A percentile compares a stretch with the other conserved stretches of the same genome.
Evolutionary conservation across 2,329 filamentous ascomycete species (phyloP).

Genomic region (Zymoseptoria crescenta): DNA sequence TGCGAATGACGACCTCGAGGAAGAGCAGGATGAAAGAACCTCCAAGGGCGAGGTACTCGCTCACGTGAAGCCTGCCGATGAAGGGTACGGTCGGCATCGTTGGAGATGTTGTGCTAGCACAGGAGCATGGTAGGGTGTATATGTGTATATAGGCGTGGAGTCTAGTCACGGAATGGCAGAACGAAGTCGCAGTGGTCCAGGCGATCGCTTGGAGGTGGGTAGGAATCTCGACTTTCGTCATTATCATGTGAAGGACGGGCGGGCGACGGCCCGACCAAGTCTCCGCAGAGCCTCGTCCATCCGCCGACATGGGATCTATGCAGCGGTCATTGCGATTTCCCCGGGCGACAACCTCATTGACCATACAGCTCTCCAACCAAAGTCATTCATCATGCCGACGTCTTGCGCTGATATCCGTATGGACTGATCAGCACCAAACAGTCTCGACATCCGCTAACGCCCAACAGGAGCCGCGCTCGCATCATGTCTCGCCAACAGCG

Average conservation of each 20-base stretch:
- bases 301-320: neutral
- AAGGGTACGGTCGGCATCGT: constrained; percentile 54
- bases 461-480: constrained; percentile 76
- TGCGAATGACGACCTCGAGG: constrained; percentile 72
- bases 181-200: neutral
- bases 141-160: neutral
- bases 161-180: neutral
- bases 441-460: constrained; percentile 1
- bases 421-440: constrained; percentile 30
- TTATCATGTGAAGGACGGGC: neutral
- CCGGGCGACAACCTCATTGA: neutral
- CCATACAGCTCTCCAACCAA: neutral
- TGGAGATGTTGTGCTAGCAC: constrained; percentile 6
- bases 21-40: constrained; percentile 75
- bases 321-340: neutral
- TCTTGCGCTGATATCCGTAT: constrained; percentile 95
- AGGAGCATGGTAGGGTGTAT: neutral
- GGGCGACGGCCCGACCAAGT: too few relatives aligned
- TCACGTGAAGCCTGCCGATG: constrained; percentile 51
- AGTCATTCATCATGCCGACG: constrained; percentile 61
- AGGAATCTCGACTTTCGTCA: neutral
- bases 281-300: neutral
- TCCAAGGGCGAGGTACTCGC: constrained; percentile 80
- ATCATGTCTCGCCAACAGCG: constrained; percentile 88
- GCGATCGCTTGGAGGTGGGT: neutral